Base-by-base conservation (phyloP, 192 early-diverging fungal genomes). In the Dissophora ornata region DNA sequence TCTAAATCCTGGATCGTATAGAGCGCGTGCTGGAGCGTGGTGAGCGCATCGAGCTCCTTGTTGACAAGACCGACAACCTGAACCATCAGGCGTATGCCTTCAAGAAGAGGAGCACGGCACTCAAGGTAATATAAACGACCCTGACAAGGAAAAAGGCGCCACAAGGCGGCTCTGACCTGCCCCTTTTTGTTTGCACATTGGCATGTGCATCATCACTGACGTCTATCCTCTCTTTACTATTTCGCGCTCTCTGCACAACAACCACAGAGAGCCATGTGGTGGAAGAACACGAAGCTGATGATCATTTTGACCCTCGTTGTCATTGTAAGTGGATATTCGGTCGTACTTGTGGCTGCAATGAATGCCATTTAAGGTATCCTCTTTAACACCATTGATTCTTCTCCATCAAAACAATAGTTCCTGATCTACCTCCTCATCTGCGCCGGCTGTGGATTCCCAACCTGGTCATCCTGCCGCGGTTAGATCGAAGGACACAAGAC, bases 1-100 rank as follows among this genome's bases (percentile, higher is more conserved):
- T 50, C 48, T 33, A 28, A 30, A 4, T 22, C 48, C 21, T 19
- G 36, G 36, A 38, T 38, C 36, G 36, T 28, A 41, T 70, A 89
- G 95, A 97, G 65, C 86, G 91, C 22, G 92, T 97, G 2, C 73
- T 97, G 67, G 93, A 95, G 66, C 85, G 95, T 38, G 93, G 93
- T 42, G 95, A 95, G 69, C 82, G 94, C 10, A 94, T 96, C 70
- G 93, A 96, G 34, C 85, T 94, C 25, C 81, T 97, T 12, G 93
- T 96, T 10, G 93, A 96, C 83, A 96, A 96, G 81, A 96, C 94
- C 6, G 93, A 94, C 59, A 89, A 71, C 70, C 79, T 97, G 66
- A 95, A 91, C 62, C 93, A 94, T 59, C 89, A 90, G 36, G 95
- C 95, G 4, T 94, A 93, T 87, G 93, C 91, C 1, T 97, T 97